Evolutionary conservation across 2,329 filamentous ascomycete species (phyloP).

Genomic region (Paramyrothecium sp.): DNA sequence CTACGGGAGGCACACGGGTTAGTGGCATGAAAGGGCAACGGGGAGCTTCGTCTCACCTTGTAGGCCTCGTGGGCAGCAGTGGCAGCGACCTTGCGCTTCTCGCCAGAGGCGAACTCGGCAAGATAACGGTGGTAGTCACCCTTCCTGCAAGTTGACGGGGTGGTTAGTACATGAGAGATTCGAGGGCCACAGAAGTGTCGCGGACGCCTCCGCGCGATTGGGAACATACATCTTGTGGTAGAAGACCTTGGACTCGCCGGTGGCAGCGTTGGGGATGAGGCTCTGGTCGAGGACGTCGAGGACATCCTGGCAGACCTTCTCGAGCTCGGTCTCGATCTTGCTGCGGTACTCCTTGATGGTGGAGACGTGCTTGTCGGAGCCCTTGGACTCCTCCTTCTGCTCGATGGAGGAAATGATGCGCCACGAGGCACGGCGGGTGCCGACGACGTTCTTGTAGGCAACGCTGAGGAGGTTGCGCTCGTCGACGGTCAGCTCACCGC

Average conservation of each 20-base stretch:
- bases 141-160: constrained; percentile 70
- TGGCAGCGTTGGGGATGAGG: constrained; percentile 86
- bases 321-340: constrained; percentile 96
- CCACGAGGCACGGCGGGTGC: constrained; percentile 94
- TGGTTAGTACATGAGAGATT: no score
- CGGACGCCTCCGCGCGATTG: constrained; percentile 64
- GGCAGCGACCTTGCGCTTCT: constrained; percentile 92
- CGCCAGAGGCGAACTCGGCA: constrained; percentile 91
- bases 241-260: constrained; percentile 98
- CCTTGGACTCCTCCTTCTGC: constrained; percentile 99
- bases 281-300: constrained; percentile 91
- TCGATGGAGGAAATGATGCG: constrained; percentile 98
- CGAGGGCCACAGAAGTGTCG: constrained; percentile 54
- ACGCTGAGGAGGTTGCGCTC: constrained; percentile 97
- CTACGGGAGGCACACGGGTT: no score
- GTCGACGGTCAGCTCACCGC: constrained; percentile 82
- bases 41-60: no score
- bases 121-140: constrained; percentile 99
- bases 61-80: constrained; percentile 95
- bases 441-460: constrained; percentile 99
- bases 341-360: constrained; percentile 97
- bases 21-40: no score
- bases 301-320: constrained; percentile 97
- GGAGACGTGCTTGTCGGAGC: constrained; percentile 91
- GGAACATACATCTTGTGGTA: constrained; percentile 94